phyloP scores from a whole-genome alignment of 1,284 basidiomycete species.

The Chalciporus sp. region DNA sequence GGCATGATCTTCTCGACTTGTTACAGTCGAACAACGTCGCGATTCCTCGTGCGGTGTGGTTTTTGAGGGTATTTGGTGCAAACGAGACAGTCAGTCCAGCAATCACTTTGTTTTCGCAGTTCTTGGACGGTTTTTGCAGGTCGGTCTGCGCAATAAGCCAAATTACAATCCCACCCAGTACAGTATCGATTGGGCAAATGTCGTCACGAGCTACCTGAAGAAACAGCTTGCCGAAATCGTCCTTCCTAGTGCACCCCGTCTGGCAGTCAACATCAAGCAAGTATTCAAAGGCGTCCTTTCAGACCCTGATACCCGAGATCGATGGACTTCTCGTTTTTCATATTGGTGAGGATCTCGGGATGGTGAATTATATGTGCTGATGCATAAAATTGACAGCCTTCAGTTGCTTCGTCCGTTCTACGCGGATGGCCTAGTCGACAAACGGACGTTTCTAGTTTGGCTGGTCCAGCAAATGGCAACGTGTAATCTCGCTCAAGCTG shows the following conservation, averaged over 20 bases:
- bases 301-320: slow-evolving; percentile 67
- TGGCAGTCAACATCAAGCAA: slow-evolving; percentile 76
- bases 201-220: slow-evolving; percentile 86
- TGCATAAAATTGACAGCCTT: slow-evolving; percentile 48
- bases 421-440: slow-evolving; percentile 81
- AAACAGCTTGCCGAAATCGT: slow-evolving; percentile 87
- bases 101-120: not conserved
- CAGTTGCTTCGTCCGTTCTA: slow-evolving; percentile 79
- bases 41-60: slow-evolving; percentile 91
- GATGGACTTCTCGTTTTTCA: slow-evolving; percentile 80
- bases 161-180: slow-evolving; percentile 81
- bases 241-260: slow-evolving; percentile 75
- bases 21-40: slow-evolving; percentile 83
- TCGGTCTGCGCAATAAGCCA: slow-evolving; percentile 73
- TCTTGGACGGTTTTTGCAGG: slow-evolving; percentile 39
- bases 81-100: slow-evolving; percentile 78
- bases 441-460: slow-evolving; percentile 81
- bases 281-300: slow-evolving; percentile 77
- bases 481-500: slow-evolving; percentile 84
- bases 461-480: slow-evolving; percentile 75
- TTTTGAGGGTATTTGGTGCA: slow-evolving; percentile 91
- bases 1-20: slow-evolving; percentile 88
- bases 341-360: slow-evolving; percentile 61
- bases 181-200: slow-evolving; percentile 87
- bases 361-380: slow-evolving; percentile 7